Percentiles rank a stretch among this genome's conserved stretches.
phyloP scores from a whole-genome alignment of 2,329 filamentous ascomycete genomes.

The Cercospora sp. region DNA sequence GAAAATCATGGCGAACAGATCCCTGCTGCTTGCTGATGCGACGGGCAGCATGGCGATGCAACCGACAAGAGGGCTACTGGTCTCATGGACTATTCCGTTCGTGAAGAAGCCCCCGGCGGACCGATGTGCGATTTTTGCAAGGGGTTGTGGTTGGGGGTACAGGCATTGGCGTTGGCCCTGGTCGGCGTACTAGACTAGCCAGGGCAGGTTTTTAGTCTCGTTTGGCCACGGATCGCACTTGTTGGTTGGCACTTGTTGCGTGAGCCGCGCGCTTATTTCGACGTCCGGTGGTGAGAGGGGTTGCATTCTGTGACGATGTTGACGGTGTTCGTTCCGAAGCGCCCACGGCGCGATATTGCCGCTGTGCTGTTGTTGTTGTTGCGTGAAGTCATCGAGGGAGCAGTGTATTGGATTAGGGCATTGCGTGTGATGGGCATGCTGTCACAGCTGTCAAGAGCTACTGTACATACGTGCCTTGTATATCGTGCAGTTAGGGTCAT shows the following conservation, averaged over 20 bases:
- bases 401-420: neutral
- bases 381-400: neutral
- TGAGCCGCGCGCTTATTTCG: conserved; percentile 6
- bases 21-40: neutral
- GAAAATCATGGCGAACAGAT: neutral
- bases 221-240: neutral
- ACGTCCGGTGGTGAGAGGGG: neutral
- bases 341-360: neutral
- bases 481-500: neutral
- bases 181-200: neutral
- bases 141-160: neutral
- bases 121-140: neutral
- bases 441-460: neutral
- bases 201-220: neutral
- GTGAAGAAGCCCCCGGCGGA: neutral
- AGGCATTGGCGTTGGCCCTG: neutral
- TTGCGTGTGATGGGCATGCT: neutral
- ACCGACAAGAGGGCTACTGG: neutral
- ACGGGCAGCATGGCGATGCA: neutral
- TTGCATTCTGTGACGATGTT: neutral
- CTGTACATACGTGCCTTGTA: neutral
- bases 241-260: conserved; percentile 2
- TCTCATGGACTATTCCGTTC: neutral
- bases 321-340: neutral
- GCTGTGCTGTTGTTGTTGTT: neutral